Base-by-base conservation (phyloP, 2,329 filamentous ascomycete species). In the Ophiostoma angusticollis region DNA sequence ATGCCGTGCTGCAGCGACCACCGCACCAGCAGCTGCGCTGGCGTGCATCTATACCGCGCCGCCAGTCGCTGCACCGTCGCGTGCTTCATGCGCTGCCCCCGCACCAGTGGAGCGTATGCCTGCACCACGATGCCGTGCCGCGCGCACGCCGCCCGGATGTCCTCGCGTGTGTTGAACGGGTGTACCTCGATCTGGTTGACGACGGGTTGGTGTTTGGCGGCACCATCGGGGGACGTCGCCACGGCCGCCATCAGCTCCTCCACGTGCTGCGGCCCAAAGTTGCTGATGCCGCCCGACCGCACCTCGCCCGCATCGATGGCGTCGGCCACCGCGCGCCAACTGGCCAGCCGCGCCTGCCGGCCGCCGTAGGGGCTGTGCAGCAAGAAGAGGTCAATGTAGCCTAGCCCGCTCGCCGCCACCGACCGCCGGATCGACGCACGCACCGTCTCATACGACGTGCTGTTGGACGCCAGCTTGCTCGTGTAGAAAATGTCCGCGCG, bases 101-200 rank as follows among this genome's bases (percentile, higher is more conserved):
- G 68, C 3, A 76, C 83, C 3, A 91, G 68, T 6, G 84, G 84
- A 6, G 82, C 82, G 48, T 91, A 93, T 0, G 84, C 84, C 58
- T 91, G 76, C 2, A 91, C 68, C 0, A 78, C 60, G 41, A 91
- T 86, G 27, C 64, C 61, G 46, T 87, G 63, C 44, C 72, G 61
- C 41, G 72, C 65, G 52, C 84, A 84, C 49, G 74, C 77, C 11
- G 69, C 65, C 1, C 74, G 70, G 45, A 91, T 85, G 27, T 68
- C 65, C 0, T 64, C 66, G 37, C 79, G 73, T 2, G 80, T 85
- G 55, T 87, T 84, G 69, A 89, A 91, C 0, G 82, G 83, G 45
- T 89, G 82, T 2, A 87, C 70, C 55, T 89, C 80, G 50, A 87
- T 79, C 60, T 91, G 84, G 51, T 89, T 89, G 36, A 89, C 73